Percentiles rank a stretch among this genome's conserved stretches.
phyloP scores from a whole-genome alignment of 345 rosid genomes.

The Pugionium cornutum region DNA sequence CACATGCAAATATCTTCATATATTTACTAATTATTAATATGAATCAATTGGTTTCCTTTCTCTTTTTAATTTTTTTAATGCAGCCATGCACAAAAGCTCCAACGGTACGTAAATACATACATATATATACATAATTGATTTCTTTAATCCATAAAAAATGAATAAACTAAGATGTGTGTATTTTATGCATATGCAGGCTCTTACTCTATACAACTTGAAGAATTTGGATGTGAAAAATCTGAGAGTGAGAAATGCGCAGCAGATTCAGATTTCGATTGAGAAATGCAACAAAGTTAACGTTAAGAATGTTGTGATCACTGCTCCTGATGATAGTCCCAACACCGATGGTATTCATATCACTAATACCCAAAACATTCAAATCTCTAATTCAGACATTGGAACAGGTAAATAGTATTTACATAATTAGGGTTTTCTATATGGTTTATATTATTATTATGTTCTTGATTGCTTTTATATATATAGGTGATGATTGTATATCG shows the following conservation, averaged over 20 bases:
- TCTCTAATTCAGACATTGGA: constrained; percentile 50
- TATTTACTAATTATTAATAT: too few relatives aligned
- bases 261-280: constrained; percentile 67
- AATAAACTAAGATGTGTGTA: constrained; percentile 40
- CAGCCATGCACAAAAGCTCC: constrained; percentile 92
- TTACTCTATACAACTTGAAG: constrained; percentile 60
- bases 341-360: constrained; percentile 92
- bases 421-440: constrained; percentile 29
- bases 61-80: constrained; percentile 26
- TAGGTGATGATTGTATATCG: constrained; percentile 93
- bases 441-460: constrained; percentile 37
- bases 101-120: constrained; percentile 53
- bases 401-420: constrained; percentile 60
- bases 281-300: constrained; percentile 50
- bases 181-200: constrained; percentile 50
- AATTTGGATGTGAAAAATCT: constrained; percentile 53
- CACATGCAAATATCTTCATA: not conserved
- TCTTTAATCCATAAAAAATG: constrained; percentile 42
- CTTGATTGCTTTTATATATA: constrained; percentile 32
- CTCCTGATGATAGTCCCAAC: constrained; percentile 75
- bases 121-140: constrained; percentile 27
- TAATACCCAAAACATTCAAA: constrained; percentile 54
- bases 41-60: not conserved
- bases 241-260: constrained; percentile 65
- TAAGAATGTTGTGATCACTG: constrained; percentile 47